phyloP scores from a whole-genome alignment of 1,139 yeast genomes.

The Hemisphaericaspora xylanilytica region DNA sequence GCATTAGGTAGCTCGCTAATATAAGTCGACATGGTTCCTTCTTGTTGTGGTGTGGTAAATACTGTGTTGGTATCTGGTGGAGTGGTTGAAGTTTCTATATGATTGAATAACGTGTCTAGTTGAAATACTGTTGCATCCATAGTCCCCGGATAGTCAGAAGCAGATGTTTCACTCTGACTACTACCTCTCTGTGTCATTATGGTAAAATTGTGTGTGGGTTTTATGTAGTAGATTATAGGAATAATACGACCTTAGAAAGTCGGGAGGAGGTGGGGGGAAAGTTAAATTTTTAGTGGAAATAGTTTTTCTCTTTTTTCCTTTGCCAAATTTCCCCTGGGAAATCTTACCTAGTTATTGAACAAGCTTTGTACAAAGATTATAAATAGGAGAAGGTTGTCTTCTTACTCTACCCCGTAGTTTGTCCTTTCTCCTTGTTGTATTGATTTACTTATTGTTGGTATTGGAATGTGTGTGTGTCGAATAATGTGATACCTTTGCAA shows the following conservation, averaged over 20 bases:
- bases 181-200: conserved; percentile 1
- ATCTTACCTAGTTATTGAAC: no score
- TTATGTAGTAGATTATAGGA: background rate
- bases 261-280: conserved; percentile 1
- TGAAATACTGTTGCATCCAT: background rate
- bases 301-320: background rate
- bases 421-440: no score
- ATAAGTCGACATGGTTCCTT: background rate
- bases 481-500: no score
- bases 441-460: no score
- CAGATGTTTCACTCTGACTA: background rate
- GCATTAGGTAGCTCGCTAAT: background rate
- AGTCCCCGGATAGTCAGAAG: background rate
- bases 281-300: no score
- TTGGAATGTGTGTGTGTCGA: no score
- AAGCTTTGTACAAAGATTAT: no score
- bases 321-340: background rate
- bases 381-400: no score
- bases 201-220: no score
- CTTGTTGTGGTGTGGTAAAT: background rate
- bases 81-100: background rate
- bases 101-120: conserved; percentile 1
- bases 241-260: no score
- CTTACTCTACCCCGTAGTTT: no score
- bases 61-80: conserved; percentile 1